Evolutionary conservation across 805 yeast genomes (phyloP).

Genomic region (Wickerhamiella musiphila): DNA sequence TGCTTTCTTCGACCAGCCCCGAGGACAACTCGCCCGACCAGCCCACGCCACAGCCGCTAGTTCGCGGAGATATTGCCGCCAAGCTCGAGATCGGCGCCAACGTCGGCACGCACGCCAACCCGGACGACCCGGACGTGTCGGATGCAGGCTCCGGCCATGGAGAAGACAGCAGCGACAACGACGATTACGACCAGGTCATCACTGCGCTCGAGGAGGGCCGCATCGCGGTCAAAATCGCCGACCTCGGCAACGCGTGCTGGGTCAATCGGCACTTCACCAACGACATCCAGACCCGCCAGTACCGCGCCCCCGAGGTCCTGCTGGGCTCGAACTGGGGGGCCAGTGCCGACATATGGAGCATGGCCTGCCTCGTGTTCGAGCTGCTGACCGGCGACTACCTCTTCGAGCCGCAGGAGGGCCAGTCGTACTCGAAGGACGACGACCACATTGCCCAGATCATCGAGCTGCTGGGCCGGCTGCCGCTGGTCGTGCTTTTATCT

Average conservation of each 20-base stretch:
- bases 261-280: conserved; percentile 63
- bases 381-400: conserved; percentile 84
- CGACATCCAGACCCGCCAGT: conserved; percentile 83
- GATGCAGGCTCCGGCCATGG: neutral
- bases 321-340: conserved; percentile 86
- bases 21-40: neutral
- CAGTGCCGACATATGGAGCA: conserved; percentile 89
- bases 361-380: conserved; percentile 83
- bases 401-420: conserved; percentile 58
- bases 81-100: neutral
- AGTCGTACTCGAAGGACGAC: conserved; percentile 67
- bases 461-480: conserved; percentile 59
- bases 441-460: conserved; percentile 94
- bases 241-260: conserved; percentile 85
- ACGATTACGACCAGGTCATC: neutral
- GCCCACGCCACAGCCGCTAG: too few relatives aligned
- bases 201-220: conserved; percentile 23
- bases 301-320: conserved; percentile 77
- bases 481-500: conserved; percentile 37
- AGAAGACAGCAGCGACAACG: neutral
- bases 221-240: conserved; percentile 76
- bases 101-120: neutral
- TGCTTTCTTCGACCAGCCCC: neutral
- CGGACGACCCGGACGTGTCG: neutral
- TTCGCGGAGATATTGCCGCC: neutral